These are phyloP conservation scores for sweet orange (Citrus sinensis) DNA, from an alignment of 345 rosid species.

Conservation along the genomic window DVS_A1.0 CM039164.1:3941001-3941500, in stretches of 20 bases:
- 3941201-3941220: conserved; percentile 17
- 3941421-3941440: not conserved
- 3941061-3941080: conserved; percentile 5
- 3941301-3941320: too few species aligned
- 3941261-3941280: not conserved
- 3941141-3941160: conserved; percentile 71
- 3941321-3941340: not conserved
- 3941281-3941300: not conserved
- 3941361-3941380: not conserved
- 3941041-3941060: conserved; percentile 54
- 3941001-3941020: conserved; percentile 97
- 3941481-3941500: not conserved
- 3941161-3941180: conserved; percentile 94
- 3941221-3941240: not conserved
- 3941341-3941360: not conserved
- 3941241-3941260: not conserved
- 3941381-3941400: not conserved
- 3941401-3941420: not conserved
- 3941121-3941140: conserved; percentile 55
- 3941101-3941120: conserved; percentile 1
- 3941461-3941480: not conserved
- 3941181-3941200: conserved; percentile 99
- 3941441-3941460: not conserved
- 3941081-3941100: not conserved
- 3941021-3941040: conserved; percentile 74